These are phyloP conservation scores for Nephelium lappaceum DNA, from an alignment of 345 rosid species.

Conservation along the genomic window DNA sequence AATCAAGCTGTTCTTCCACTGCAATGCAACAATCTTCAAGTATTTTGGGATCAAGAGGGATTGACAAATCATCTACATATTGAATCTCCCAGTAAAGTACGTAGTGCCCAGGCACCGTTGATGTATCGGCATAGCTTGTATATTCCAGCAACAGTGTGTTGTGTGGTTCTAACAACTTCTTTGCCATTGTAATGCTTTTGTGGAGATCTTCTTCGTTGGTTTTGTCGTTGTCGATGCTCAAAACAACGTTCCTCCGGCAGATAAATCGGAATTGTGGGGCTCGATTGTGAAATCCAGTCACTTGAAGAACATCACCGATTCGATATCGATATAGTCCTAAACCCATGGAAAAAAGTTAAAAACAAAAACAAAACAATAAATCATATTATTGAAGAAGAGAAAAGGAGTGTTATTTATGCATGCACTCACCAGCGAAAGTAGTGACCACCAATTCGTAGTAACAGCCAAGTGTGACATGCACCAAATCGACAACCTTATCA, in stretches of 20 bases:
- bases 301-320: constrained; percentile 66
- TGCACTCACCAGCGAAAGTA: constrained; percentile 58
- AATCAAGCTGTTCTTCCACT: constrained; percentile 62
- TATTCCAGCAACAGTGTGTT: constrained; percentile 57
- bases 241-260: constrained; percentile 64
- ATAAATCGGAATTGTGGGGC: constrained; percentile 73
- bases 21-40: constrained; percentile 60
- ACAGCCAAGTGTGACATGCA: constrained; percentile 49
- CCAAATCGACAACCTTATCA: constrained; percentile 55
- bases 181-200: constrained; percentile 51
- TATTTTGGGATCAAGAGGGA: constrained; percentile 30
- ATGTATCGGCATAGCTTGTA: constrained; percentile 61
- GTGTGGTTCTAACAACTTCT: constrained; percentile 52
- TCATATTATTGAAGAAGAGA: background rate
- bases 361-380: background rate
- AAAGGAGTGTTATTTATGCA: background rate
- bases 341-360: constrained; percentile 2
- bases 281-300: constrained; percentile 57
- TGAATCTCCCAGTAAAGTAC: constrained; percentile 63
- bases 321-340: constrained; percentile 61
- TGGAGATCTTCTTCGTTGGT: constrained; percentile 69
- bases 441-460: constrained; percentile 69
- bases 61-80: constrained; percentile 10
- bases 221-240: constrained; percentile 70
- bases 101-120: constrained; percentile 65